Percentiles rank a stretch among this genome's conserved stretches.
Conservation (phyloP, 2,329 filamentous ascomycete genomes). For the Phialemonium atrogriseum region DNA sequence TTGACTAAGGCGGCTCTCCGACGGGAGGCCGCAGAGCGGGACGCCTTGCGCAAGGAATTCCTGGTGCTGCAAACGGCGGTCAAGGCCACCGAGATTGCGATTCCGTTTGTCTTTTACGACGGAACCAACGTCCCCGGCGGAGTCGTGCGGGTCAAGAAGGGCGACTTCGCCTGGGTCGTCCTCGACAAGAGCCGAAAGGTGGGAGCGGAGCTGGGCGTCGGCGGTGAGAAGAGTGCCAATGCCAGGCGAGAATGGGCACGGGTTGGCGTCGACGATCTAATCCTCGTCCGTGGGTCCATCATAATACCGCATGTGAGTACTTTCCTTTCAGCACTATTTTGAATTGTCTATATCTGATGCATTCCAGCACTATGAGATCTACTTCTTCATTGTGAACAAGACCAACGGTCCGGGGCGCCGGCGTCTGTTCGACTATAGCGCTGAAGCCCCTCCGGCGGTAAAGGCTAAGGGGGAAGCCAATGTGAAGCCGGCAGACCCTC, state of each 20-base stretch:
- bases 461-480: too few relatives aligned
- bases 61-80: constrained; percentile 74
- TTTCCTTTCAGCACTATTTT: neutral
- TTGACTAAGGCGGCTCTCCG: constrained; percentile 58
- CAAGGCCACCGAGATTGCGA: constrained; percentile 78
- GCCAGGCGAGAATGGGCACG: constrained; percentile 79
- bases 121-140: constrained; percentile 85
- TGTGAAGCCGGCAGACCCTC: constrained; percentile 10
- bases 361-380: constrained; percentile 85
- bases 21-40: constrained; percentile 66
- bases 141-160: constrained; percentile 80
- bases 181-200: constrained; percentile 87
- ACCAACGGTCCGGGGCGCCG: constrained; percentile 63
- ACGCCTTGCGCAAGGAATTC: constrained; percentile 71
- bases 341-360: neutral
- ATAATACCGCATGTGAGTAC: constrained; percentile 85
- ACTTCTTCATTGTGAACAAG: constrained; percentile 92
- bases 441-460: constrained; percentile 37
- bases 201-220: constrained; percentile 73
- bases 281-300: constrained; percentile 82
- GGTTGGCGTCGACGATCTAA: constrained; percentile 88
- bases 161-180: constrained; percentile 88
- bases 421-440: constrained; percentile 68
- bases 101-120: constrained; percentile 97
- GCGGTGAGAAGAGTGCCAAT: constrained; percentile 54